phyloP scores from a whole-genome alignment of 2,329 filamentous ascomycete species.

The Apiospora hydei region DNA sequence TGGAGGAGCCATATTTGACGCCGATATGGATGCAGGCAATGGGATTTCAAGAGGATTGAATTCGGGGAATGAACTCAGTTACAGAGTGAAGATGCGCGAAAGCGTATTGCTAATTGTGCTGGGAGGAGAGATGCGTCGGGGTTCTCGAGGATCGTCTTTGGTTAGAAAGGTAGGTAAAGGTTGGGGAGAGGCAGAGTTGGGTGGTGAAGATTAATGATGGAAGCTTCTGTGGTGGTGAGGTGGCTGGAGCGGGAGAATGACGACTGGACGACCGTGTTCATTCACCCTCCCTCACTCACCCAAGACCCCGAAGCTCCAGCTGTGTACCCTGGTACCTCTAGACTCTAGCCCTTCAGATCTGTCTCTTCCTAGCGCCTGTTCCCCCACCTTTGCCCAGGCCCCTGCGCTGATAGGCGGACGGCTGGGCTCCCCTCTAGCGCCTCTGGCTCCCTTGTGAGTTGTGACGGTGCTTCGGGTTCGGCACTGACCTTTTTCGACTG shows the following conservation, averaged over 20 bases:
- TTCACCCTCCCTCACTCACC: neutral
- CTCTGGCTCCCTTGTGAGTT: constrained; percentile 9
- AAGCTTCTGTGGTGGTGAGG: constrained; percentile 25
- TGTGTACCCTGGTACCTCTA: neutral
- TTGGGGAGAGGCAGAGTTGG: constrained; percentile 18
- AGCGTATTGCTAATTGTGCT: neutral
- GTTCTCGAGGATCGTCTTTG: constrained; percentile 9
- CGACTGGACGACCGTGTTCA: constrained; percentile 28
- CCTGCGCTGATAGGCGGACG: constrained; percentile 8
- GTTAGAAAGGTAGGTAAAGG: neutral
- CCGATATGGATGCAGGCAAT: neutral
- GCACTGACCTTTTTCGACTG: constrained; percentile 11
- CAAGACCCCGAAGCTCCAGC: neutral
- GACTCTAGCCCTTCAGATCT: constrained; percentile 1
- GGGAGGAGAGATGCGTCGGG: neutral
- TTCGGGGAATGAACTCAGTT: constrained; percentile 6
- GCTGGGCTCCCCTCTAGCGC: neutral
- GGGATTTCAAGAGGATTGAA: constrained; percentile 24
- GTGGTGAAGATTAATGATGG: constrained; percentile 18
- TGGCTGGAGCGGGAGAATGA: constrained; percentile 32
- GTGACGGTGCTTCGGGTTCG: constrained; percentile 17
- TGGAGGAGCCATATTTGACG: constrained; percentile 72
- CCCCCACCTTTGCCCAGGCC: neutral
- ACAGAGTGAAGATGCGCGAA: constrained; percentile 9
- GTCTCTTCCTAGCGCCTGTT: neutral